These are phyloP conservation scores for Pleodorina starrii DNA, from an alignment of 139 green algal genomes.

Conservation along the genomic window DNA sequence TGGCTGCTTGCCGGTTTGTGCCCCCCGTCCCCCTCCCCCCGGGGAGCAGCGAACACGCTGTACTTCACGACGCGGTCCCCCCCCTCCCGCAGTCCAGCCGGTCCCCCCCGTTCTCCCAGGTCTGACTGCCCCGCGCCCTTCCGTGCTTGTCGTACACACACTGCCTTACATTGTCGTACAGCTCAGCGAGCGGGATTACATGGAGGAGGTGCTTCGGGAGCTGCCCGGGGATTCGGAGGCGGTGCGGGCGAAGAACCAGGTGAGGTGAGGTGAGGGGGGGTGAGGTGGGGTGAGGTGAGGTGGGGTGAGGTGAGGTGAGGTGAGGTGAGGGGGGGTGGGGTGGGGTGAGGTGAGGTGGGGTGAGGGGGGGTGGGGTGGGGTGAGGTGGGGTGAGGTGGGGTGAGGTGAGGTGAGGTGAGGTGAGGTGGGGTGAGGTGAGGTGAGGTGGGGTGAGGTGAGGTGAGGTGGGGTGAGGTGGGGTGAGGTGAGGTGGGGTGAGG, in stretches of 20 bases:
- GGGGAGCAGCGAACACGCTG: neutral
- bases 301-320: neutral
- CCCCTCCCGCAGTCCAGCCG: neutral
- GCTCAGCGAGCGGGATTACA: constrained; percentile 84
- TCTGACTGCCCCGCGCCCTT: neutral
- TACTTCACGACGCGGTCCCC: no score
- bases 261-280: neutral
- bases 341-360: neutral
- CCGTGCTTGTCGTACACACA: neutral
- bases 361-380: no score
- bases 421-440: neutral
- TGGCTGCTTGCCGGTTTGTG: neutral
- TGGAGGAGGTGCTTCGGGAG: constrained; percentile 86
- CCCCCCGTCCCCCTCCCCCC: neutral
- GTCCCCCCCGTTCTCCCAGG: neutral
- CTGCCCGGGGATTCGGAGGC: constrained; percentile 33
- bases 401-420: neutral
- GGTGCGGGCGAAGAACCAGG: constrained; percentile 58
- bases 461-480: neutral
- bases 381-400: neutral
- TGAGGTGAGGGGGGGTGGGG: neutral
- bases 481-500: no score
- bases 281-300: neutral
- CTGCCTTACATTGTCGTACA: neutral
- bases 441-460: neutral